Evolutionary conservation across 2,329 filamentous ascomycete species (phyloP).

Genomic region (Hawksworthiomyces lignivorus): DNA sequence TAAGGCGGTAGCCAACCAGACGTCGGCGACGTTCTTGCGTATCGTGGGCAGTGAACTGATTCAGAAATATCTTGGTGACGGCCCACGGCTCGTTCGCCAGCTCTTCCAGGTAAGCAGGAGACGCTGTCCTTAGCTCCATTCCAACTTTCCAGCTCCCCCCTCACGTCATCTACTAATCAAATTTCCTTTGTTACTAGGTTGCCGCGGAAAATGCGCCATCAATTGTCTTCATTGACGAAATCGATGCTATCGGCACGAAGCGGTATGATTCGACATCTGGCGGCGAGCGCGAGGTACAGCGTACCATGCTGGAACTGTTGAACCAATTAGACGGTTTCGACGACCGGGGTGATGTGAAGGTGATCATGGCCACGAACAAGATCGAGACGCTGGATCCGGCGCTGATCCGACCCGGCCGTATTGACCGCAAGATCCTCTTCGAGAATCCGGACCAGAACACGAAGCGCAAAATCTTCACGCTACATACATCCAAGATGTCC

Average conservation of each 20-base stretch:
- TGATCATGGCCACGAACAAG: conserved; percentile 99
- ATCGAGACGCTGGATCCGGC: conserved; percentile 96
- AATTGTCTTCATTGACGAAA: conserved; percentile 99
- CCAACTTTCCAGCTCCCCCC: too few species aligned
- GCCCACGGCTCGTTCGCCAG: conserved; percentile 87
- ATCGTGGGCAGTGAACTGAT: conserved; percentile 97
- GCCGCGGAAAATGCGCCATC: conserved; percentile 93
- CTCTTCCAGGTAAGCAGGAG: conserved; percentile 75
- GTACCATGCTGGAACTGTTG: conserved; percentile 95
- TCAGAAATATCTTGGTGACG: conserved; percentile 97
- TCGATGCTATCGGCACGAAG: conserved; percentile 97
- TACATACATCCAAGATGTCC: conserved; percentile 98
- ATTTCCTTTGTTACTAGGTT: conserved; percentile 49
- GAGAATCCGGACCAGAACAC: conserved; percentile 73
- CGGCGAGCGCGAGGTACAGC: conserved; percentile 93
- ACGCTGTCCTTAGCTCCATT: background rate
- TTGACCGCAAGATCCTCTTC: conserved; percentile 91
- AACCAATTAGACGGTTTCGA: conserved; percentile 99
- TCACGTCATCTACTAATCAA: background rate
- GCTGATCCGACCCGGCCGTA: conserved; percentile 91
- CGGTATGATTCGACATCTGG: conserved; percentile 96
- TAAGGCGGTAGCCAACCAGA: conserved; percentile 97
- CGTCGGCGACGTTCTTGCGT: conserved; percentile 94
- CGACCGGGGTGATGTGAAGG: conserved; percentile 96
- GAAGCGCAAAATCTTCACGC: conserved; percentile 92